Conservation (phyloP, 495 filamentous ascomycete genomes). For the Podospora pseudopauciseta region DNA sequence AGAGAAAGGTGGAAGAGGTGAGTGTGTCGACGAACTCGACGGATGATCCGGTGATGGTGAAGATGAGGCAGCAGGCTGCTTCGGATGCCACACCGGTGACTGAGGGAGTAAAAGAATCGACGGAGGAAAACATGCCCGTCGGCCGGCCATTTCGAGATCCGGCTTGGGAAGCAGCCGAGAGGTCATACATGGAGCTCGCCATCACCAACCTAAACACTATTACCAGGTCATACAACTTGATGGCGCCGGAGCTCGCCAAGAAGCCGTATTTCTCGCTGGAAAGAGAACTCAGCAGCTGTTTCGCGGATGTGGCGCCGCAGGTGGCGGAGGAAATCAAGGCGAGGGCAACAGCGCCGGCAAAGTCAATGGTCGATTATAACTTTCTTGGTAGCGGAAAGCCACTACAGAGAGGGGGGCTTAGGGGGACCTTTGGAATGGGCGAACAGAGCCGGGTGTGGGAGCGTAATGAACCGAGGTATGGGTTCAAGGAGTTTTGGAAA, state of each 20-base stretch:
- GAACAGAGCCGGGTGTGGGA: slow-evolving; percentile 63
- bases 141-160: slow-evolving; percentile 60
- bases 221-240: slow-evolving; percentile 88
- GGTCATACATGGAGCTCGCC: slow-evolving; percentile 71
- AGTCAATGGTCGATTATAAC: slow-evolving; percentile 30
- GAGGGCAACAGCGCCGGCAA: slow-evolving; percentile 55
- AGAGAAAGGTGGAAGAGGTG: slow-evolving; percentile 44
- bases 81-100: background rate
- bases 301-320: slow-evolving; percentile 75
- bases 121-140: slow-evolving; percentile 16
- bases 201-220: slow-evolving; percentile 75
- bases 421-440: slow-evolving; percentile 40
- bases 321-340: slow-evolving; percentile 68
- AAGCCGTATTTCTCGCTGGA: slow-evolving; percentile 88
- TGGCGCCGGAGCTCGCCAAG: slow-evolving; percentile 86
- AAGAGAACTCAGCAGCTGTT: slow-evolving; percentile 77
- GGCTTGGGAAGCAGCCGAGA: slow-evolving; percentile 65
- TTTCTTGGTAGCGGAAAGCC: slow-evolving; percentile 54
- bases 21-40: slow-evolving; percentile 47
- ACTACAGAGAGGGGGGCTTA: slow-evolving; percentile 46
- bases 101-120: background rate
- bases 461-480: slow-evolving; percentile 69
- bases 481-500: slow-evolving; percentile 81
- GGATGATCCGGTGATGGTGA: slow-evolving; percentile 47
- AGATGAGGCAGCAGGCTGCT: slow-evolving; percentile 36